Evolutionary conservation across 1,139 yeast species (phyloP).

Genomic region (Suhomyces guaymorum): DNA sequence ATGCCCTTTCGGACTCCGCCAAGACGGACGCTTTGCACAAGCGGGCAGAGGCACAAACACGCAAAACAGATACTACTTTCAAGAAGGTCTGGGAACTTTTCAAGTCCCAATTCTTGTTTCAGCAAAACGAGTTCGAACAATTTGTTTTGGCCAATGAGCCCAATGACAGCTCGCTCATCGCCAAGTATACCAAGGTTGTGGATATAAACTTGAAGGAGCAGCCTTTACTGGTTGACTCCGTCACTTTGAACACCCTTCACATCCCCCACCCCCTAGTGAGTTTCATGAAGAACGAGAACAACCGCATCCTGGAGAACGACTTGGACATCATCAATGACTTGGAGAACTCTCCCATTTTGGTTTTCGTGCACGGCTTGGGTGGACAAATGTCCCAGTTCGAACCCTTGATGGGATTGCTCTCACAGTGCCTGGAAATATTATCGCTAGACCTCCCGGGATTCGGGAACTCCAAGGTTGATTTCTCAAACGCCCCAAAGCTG

Average conservation of each 20-base stretch:
- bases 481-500: conserved; percentile 20
- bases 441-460: conserved; percentile 76
- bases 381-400: conserved; percentile 79
- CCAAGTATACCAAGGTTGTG: conserved; percentile 46
- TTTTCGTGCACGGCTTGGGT: conserved; percentile 74
- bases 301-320: conserved; percentile 20
- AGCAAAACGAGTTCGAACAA: conserved; percentile 39
- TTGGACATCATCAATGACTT: conserved; percentile 37
- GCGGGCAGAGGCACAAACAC: conserved; percentile 8
- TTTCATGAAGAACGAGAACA: conserved; percentile 44
- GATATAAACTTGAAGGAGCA: conserved; percentile 33
- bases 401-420: conserved; percentile 59
- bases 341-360: conserved; percentile 54
- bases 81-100: conserved; percentile 31
- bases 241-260: conserved; percentile 46
- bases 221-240: conserved; percentile 31
- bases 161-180: conserved; percentile 55
- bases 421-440: conserved; percentile 65
- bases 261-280: conserved; percentile 56
- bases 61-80: conserved; percentile 23
- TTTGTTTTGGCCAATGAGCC: conserved; percentile 46
- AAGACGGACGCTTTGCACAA: conserved; percentile 4
- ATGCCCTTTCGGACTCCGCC: conserved; percentile 1
- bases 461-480: conserved; percentile 51
- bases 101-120: conserved; percentile 25